These are phyloP conservation scores for Scutellospora calospora DNA, from an alignment of 371 early-diverging fungal species.

Conservation along the genomic window DNA sequence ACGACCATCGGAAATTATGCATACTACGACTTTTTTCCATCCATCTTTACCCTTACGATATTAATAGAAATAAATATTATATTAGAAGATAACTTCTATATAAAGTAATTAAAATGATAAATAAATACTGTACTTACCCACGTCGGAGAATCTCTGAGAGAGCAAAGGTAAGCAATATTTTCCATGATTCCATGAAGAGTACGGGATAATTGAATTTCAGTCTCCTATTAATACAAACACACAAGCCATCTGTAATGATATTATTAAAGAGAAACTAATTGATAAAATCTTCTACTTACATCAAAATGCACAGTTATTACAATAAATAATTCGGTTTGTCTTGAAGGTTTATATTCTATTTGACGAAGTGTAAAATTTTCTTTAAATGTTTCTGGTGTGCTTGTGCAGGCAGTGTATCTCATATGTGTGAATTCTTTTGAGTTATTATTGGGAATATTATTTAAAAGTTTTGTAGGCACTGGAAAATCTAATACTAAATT, in stretches of 20 bases:
- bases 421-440: slow-evolving; percentile 71
- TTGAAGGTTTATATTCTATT: not conserved
- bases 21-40: slow-evolving; percentile 88
- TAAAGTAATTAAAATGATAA: too few species aligned
- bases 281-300: slow-evolving; percentile 42
- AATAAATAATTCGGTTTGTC: slow-evolving; percentile 71
- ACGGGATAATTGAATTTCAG: slow-evolving; percentile 70
- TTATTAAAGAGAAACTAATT: slow-evolving; percentile 37
- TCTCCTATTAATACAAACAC: slow-evolving; percentile 58
- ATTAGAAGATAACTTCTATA: too few species aligned
- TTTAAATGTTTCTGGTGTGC: slow-evolving; percentile 65
- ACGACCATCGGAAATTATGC: slow-evolving; percentile 85
- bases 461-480: slow-evolving; percentile 57
- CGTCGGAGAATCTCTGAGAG: slow-evolving; percentile 60
- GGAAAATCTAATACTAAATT: slow-evolving; percentile 64
- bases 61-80: too few species aligned
- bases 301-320: slow-evolving; percentile 79
- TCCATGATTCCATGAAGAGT: slow-evolving; percentile 81
- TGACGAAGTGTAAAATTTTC: slow-evolving; percentile 60
- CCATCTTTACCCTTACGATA: slow-evolving; percentile 61
- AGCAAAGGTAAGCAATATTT: slow-evolving; percentile 81
- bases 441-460: slow-evolving; percentile 51
- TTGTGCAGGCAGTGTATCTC: slow-evolving; percentile 78
- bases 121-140: too few species aligned
- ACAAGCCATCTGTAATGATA: too few species aligned